Evolutionary conservation across 2,329 filamentous ascomycete genomes (phyloP), one percentile per base, ranked within the genome.

Genomic region (Calycina herbarum): DNA sequence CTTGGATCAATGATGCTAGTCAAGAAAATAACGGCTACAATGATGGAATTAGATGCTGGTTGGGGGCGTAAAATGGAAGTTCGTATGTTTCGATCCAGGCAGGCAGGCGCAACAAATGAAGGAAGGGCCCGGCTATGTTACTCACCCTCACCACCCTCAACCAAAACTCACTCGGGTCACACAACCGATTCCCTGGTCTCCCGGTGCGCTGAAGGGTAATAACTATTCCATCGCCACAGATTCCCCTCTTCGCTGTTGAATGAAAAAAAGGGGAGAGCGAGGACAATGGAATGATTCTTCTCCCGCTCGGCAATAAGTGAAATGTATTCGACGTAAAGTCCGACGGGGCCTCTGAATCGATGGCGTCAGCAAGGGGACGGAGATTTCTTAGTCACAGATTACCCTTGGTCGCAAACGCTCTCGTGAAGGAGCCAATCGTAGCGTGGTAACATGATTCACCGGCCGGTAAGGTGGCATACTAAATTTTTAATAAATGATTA

Each of bases 21-120:
- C 7, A 24, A 24, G 6, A 48, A 1, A n/a, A 6, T 3, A 45
- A 20, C 17, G 20, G 5, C 10, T 5, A 24, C 8, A 27, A 5
- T 10, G 45, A 11, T 38, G 45, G 45, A 51, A 51, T 51, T 51
- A 51, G 45, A 51, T 51, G 45, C 45, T 51, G 45, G 45, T 51
- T 51, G 45, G 45, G 45, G 45, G 45, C 45, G 45, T 51, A n/a
- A 51, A 51, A 51, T 51, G 27, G 3, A 51, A 10, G 24, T 24
- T 11, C 45, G 45, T 51, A 51, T 51, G 45, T 51, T 27, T 51
- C 45, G n/a, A 51, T 8, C 4, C 6, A 20, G 29, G 29, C 6
- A 20, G 7, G 42, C 42, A 48, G 42, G 33, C 35, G 35, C 10
- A 38, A 8, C 20, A 20, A 7, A 11, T 24, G 45, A 51, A 51